Base-by-base conservation (phyloP, 2,329 filamentous ascomycete species). In the Podosphaera xanthii region DNA sequence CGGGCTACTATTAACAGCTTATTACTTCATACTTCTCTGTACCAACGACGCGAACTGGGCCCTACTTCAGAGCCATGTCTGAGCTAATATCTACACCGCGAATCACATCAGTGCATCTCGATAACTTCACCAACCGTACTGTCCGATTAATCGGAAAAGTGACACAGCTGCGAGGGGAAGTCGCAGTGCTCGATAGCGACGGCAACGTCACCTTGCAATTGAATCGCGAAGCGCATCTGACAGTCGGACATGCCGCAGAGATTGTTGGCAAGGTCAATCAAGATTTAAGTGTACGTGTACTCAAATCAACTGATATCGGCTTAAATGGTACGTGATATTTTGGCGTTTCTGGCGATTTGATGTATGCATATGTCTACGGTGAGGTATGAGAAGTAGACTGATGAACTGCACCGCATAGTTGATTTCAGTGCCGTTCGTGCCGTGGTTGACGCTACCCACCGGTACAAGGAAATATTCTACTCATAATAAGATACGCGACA, bases 121-220 rank as follows among this genome's bases (percentile, higher is more conserved):
- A 88, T 69, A 77, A 77, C 67, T 94, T 90, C 73, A 76, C 82
- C 64, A 76, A 77, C 64, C 78, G 80, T 64, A 86, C 86, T 62
- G 86, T 97, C 62, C 89, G 89, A 66, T 76, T 97, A 59, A 77
- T 94, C 4, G 92, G 92, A 67, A 89, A 85, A 67, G 89, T 97
- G 54, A 79, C 80, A 3, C 83, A 92, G 67, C 76, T 97, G 33
- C 83, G 83, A 58, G 90, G 90, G 64, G 86, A 92, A 58, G 78
- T 80, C 57, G 91, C 89, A 0, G 81, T 82, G 4, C 78, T 97
- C 36, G 88, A 95, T 60, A 84, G 87, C 4, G 84, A 82, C 34
- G 91, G 91, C 0, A 78, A 81, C 31, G 79, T 96, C 34, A 86
- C 82, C 0, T 76, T 88, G 1, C 73, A 84, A 22, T 70, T 97